Base-by-base conservation (phyloP, 148 eudicot species). In the Talinum fruticosum region DNA sequence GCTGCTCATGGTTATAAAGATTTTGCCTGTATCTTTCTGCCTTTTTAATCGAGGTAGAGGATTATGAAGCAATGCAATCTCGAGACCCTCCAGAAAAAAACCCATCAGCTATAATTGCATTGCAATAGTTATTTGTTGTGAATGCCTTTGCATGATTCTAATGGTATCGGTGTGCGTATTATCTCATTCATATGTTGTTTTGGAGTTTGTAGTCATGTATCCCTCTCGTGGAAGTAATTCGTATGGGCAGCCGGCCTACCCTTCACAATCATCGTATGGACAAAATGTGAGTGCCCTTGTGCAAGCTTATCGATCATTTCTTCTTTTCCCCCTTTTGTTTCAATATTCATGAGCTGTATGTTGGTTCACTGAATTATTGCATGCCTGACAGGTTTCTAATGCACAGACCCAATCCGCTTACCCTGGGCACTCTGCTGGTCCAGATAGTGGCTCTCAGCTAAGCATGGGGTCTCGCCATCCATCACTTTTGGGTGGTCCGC, bases 201-300 rank as follows among this genome's bases (percentile, higher is more conserved):
- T 44, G 8, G 65, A 21, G 0, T 14, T 79, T 67, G 77, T 78
- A 75, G 79, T n/a, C 23, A 90, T 90, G 93, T 88, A 88, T 79
- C 72, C 88, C 41, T 84, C 90, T 45, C 85, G 96, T 57, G 96
- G 87, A 68, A 74, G 65, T 79, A 85, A 78, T 82, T 71, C 80
- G 1, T 91, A 87, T 76, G 88, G 87, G 71, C 89, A 87, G 72
- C 92, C 81, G 33, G 75, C 87, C 21, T 91, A 87, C 75, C 74
- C 87, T 73, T 76, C 87, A 6, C 92, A 91, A 73, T 88, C 96
- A n/a, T 84, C 88, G 1, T 91, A 89, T 74, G 84, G 84, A 23
- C 92, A 87, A 78, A 86, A 80, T 61, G 96, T 91, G 81, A 67
- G 76, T 77, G 41, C 4, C 33, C 12, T 44, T 66, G 12, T 45